Evolutionary conservation across 2,329 filamentous ascomycete species (phyloP).

Genomic region (Pseudogymnoascus sp.): DNA sequence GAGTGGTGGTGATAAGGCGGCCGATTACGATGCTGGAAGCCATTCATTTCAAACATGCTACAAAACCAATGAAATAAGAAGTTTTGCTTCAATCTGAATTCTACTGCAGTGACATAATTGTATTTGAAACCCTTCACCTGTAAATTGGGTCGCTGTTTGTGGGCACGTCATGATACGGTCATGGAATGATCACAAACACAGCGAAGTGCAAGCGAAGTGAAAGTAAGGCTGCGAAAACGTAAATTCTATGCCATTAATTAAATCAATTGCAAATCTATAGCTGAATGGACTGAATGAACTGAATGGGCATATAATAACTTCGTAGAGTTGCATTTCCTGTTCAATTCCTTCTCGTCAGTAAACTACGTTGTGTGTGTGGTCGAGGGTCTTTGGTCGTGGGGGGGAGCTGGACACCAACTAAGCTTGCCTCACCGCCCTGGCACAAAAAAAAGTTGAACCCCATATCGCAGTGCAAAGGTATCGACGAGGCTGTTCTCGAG

Average conservation of each 20-base stretch:
- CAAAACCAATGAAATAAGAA: conserved; percentile 23
- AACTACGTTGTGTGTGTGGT: not conserved
- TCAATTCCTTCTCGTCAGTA: not conserved
- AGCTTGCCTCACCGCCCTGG: conserved; percentile 5
- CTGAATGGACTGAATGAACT: not conserved
- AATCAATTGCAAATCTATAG: not conserved
- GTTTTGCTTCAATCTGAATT: conserved; percentile 19
- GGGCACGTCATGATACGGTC: not conserved
- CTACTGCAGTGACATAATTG: conserved; percentile 1
- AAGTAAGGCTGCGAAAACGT: not conserved
- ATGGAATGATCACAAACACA: not conserved
- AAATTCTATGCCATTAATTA: not conserved
- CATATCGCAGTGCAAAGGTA: not conserved
- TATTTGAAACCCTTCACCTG: not conserved
- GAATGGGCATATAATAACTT: not conserved
- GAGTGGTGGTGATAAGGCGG: conserved; percentile 23
- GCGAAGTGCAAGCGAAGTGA: not conserved
- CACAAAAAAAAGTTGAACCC: conserved; percentile 10
- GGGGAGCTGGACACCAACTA: not conserved
- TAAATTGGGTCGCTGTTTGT: not conserved
- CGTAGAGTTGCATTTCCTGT: not conserved
- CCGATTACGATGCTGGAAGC: conserved; percentile 28
- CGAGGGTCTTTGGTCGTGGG: not conserved
- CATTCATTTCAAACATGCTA: conserved; percentile 24
- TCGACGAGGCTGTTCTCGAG: not conserved